Evolutionary conservation across 768 basidiomycete genomes (phyloP), one percentile per base, ranked within the genome.

Genomic region (Pilatotrama ljubarskyi): DNA sequence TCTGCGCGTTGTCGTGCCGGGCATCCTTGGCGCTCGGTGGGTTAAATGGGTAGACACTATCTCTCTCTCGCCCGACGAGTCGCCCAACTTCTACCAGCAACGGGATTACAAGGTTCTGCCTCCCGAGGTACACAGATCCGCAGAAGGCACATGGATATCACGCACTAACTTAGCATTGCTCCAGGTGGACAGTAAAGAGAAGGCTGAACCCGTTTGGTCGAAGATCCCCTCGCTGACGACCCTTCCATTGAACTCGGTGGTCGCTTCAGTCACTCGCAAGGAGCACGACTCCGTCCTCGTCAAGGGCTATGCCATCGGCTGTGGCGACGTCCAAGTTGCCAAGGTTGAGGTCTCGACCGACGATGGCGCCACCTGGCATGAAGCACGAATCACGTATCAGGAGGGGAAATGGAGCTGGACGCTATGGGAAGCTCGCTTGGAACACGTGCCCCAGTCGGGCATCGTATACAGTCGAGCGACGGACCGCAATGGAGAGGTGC

Each of bases 21-120:
- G 88, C 3, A 82, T 79, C 64, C 76, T 83, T 15, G 88, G 88
- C 6, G 88, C 85, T 29, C 82, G 88, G 11, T 88, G 87, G 85
- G 86, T 88, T 8, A 89, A 90, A 75, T 90, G 88, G 88, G 75
- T 88, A 0, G 84, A 87, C 65, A 82, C 76, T 0, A 83, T 89
- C 65, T 72, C 77, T 25, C 66, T 88, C 57, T 81, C 84, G 5
- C 64, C 70, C 0, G 68, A 72, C 7, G 87, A 90, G 72, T 87
- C 86, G 1, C 78, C 80, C 29, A 88, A 86, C 67, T 88, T 83
- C 70, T 90, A 88, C 67, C 87, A 89, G 63, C 86, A 88, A 69
- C 78, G 78, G 4, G 88, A 90, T 69, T 91, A 90, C 72, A 88
- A 84, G 63, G 72, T 88, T 53, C 46, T 66, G 0, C 65, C 62